Evolutionary conservation across 495 filamentous ascomycete genomes (phyloP), one percentile per base, ranked within the genome.

Genomic region (Penicillium tannophilum): DNA sequence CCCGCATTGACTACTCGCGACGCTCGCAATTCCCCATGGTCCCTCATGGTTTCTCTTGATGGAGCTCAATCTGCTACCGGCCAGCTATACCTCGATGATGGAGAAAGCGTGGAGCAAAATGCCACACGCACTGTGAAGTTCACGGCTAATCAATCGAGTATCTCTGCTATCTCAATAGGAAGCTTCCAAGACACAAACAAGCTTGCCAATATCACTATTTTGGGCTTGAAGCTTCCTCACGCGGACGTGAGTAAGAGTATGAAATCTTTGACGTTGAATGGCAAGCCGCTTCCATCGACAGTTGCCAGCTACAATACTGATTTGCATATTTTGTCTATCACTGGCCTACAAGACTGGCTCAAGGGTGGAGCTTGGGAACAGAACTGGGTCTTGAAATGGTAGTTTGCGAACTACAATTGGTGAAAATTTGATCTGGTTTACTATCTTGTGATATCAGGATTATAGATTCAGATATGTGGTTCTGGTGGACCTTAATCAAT

Each of bases 51-150:
- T 3, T 88, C 88, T 2, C 75, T 92, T 10, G 76, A 82, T 59
- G 52, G 58, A 9, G 63, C 79, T 16, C 88, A 87, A 0, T 63
- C 71, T 19, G 91, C 92, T 0, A 72, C 59, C 3, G 93, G 93
- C 0, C 55, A 77, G 11, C 67, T 96, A 9, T 95, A 96, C 64
- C 63, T 96, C 9, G 92, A 96, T 63, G 93, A 97, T 69, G 92
- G 92, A 0, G 88, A 88, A 70, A 91, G 86, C 47, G 36, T 94
- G 30, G 62, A 61, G 26, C 90, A 83, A 3, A 73, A 79, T 19
- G 73, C 76, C 0, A 88, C 83, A 11, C 76, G 83, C 9, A 80
- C 76, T 64, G 82, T 91, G 46, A 62, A 79, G 70, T 90, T 91
- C 71, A 66, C 66, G 3, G 84, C 79, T 1, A 63, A 70, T 9